These are phyloP conservation scores for Malassezia japonica DNA, from an alignment of 1,284 basidiomycete species.

Conservation along the genomic window DNA sequence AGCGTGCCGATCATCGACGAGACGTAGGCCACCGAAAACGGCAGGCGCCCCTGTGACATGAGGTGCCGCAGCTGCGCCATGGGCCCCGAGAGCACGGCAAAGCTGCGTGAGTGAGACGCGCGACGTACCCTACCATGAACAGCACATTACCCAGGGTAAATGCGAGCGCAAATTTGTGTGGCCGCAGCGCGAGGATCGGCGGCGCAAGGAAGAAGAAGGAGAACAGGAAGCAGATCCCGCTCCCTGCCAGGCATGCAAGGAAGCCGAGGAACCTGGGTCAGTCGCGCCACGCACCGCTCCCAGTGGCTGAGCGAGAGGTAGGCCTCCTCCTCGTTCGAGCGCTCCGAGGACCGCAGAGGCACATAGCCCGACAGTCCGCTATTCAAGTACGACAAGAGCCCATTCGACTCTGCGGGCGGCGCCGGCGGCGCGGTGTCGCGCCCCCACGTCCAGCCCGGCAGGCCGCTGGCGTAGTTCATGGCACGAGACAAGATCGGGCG, in stretches of 20 bases:
- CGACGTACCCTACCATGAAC: constrained; percentile 45
- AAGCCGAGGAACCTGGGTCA: constrained; percentile 76
- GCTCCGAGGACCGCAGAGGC: constrained; percentile 70
- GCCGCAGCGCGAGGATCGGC: constrained; percentile 54
- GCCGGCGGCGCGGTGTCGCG: background rate
- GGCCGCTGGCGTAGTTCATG: background rate
- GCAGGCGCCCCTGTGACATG: constrained; percentile 52
- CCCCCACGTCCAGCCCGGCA: background rate
- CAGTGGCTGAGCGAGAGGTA: constrained; percentile 53
- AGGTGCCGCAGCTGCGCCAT: constrained; percentile 43
- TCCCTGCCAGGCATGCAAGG: constrained; percentile 75
- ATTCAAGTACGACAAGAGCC: constrained; percentile 45
- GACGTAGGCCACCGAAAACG: constrained; percentile 53
- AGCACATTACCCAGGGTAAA: constrained; percentile 43
- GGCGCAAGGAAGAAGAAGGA: constrained; percentile 78
- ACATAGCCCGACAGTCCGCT: constrained; percentile 65
- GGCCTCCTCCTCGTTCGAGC: constrained; percentile 88
- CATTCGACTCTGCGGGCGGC: constrained; percentile 1
- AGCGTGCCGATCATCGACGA: constrained; percentile 38
- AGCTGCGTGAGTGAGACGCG: constrained; percentile 19
- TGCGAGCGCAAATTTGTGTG: constrained; percentile 44
- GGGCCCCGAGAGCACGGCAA: constrained; percentile 42
- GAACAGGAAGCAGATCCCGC: constrained; percentile 87
- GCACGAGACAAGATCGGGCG: background rate
- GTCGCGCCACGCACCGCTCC: constrained; percentile 36